Evolutionary conservation across 805 yeast species (phyloP).

Genomic region (Kazachstania viticola): DNA sequence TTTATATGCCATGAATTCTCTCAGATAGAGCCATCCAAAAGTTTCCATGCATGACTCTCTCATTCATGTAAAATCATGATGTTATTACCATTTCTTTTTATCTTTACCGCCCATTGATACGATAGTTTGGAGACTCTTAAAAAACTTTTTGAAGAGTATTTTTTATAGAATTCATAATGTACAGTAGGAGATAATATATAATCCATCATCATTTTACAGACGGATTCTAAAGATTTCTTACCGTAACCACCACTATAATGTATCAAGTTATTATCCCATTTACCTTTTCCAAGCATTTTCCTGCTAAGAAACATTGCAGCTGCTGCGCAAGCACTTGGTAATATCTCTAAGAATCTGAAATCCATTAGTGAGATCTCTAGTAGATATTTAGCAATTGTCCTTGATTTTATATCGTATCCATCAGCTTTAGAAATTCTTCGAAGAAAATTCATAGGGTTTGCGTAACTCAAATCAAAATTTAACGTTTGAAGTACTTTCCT

Average conservation of each 20-base stretch:
- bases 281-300: constrained; percentile 52
- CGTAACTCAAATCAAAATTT: constrained; percentile 65
- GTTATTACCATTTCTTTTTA: not conserved
- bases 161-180: constrained; percentile 82
- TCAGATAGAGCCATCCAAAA: too few species aligned
- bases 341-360: constrained; percentile 58
- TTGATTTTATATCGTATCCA: constrained; percentile 74
- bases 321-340: constrained; percentile 76
- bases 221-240: constrained; percentile 54
- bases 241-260: constrained; percentile 89
- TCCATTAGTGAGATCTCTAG: constrained; percentile 71
- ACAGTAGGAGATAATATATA: constrained; percentile 66
- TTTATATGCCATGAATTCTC: too few species aligned
- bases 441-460: constrained; percentile 83
- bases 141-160: constrained; percentile 75
- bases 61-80: not conserved
- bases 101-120: constrained; percentile 59
- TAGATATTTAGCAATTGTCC: constrained; percentile 79
- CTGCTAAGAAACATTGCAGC: constrained; percentile 80
- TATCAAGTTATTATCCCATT: constrained; percentile 75
- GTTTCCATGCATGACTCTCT: not conserved
- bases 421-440: constrained; percentile 87
- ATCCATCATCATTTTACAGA: constrained; percentile 58
- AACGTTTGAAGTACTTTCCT: constrained; percentile 60
- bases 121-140: constrained; percentile 71